Evolutionary conservation across 2,329 filamentous ascomycete genomes (phyloP).

Genomic region (Colletotrichum magnum): DNA sequence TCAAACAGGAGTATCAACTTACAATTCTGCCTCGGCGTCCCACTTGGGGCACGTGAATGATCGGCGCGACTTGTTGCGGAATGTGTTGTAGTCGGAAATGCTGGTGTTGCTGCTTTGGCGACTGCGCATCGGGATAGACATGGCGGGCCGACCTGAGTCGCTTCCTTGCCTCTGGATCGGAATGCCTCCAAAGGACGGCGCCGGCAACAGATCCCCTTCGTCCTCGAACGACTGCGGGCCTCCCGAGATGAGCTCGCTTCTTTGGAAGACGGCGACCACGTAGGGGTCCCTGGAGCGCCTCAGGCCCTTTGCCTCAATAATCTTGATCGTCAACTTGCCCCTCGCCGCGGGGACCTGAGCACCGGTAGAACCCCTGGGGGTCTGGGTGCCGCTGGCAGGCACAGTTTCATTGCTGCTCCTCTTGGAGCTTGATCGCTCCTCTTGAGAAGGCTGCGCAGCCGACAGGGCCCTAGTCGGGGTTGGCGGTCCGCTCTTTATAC

Average conservation of each 20-base stretch:
- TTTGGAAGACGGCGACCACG: conserved; percentile 96
- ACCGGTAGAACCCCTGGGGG: conserved; percentile 62
- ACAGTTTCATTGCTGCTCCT: conserved; percentile 58
- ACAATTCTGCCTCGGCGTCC: conserved; percentile 97
- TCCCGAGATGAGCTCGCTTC: conserved; percentile 94
- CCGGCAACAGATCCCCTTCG: conserved; percentile 66
- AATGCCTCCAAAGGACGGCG: conserved; percentile 68
- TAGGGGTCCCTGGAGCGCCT: conserved; percentile 90
- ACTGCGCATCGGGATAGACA: conserved; percentile 97
- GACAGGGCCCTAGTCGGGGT: conserved; percentile 92
- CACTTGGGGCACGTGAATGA: conserved; percentile 89
- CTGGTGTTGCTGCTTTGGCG: conserved; percentile 97
- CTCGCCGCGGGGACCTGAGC: conserved; percentile 80
- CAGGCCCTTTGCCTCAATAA: conserved; percentile 86
- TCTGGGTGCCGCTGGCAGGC: conserved; percentile 67
- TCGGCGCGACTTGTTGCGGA: conserved; percentile 70
- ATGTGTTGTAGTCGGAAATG: conserved; percentile 74
- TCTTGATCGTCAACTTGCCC: conserved; percentile 91
- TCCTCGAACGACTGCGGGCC: conserved; percentile 78
- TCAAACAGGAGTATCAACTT: conserved; percentile 58
- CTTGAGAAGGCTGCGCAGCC: conserved; percentile 67
- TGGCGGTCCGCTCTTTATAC: conserved; percentile 90
- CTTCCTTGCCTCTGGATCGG: conserved; percentile 80
- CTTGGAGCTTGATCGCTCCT: conserved; percentile 53
- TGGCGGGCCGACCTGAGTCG: conserved; percentile 83